A percentile compares a stretch with the other conserved stretches of the same genome.
Evolutionary conservation across 148 eudicot genomes (phyloP).

Genomic region (Rhododendron mucronatum): DNA sequence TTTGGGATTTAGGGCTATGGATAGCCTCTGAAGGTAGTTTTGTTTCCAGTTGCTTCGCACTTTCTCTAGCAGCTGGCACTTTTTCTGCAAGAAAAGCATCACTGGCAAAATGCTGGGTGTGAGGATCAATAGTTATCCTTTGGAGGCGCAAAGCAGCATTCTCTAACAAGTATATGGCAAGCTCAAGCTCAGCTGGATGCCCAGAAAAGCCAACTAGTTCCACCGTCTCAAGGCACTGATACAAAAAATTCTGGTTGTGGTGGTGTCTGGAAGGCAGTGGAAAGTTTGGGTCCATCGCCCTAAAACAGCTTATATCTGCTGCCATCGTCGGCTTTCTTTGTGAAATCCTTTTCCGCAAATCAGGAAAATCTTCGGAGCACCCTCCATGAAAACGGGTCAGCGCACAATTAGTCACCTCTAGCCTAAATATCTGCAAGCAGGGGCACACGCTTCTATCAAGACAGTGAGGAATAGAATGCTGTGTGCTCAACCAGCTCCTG

Average conservation of each 20-base stretch:
- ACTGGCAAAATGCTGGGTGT: neutral
- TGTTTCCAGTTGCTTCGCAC: neutral
- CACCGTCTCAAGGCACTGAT: neutral
- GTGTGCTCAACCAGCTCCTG: neutral
- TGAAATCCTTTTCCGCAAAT: neutral
- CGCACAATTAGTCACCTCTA: neutral
- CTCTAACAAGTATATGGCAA: neutral
- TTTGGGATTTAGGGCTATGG: too few species aligned
- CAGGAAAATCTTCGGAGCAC: neutral
- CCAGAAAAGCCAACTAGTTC: neutral
- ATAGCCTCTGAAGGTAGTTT: neutral
- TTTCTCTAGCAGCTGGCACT: neutral
- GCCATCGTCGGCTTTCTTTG: neutral
- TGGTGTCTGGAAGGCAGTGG: neutral
- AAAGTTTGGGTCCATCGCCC: neutral
- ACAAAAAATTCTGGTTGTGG: neutral
- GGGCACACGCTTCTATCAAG: neutral
- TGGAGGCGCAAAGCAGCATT: neutral
- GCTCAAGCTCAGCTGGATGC: neutral
- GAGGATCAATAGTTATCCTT: neutral
- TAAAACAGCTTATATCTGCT: neutral
- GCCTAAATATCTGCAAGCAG: neutral
- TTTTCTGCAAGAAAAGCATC: neutral
- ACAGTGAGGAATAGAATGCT: neutral
- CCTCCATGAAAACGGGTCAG: neutral